A percentile compares a stretch with the other conserved stretches of the same genome.
phyloP scores from a whole-genome alignment of 352 stramenopile genomes.

The Bremia lactucae region DNA sequence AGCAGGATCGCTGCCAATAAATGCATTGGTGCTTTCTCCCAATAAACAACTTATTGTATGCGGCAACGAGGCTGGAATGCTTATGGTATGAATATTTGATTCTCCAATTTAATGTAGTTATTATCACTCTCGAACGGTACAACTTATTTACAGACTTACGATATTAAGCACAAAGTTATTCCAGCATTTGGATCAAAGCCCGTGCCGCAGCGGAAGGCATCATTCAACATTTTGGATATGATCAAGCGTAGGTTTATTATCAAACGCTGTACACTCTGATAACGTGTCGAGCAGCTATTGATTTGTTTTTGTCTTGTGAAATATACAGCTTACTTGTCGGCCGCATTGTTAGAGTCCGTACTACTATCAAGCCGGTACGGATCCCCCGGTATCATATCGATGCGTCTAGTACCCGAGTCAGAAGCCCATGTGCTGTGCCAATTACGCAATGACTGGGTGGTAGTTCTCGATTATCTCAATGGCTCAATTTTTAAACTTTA shows the following conservation, averaged over 20 bases:
- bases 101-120: neutral
- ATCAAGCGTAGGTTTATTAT: constrained; percentile 45
- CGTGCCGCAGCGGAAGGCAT: constrained; percentile 35
- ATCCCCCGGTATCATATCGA: constrained; percentile 30
- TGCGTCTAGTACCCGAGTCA: constrained; percentile 26
- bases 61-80: constrained; percentile 40
- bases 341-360: constrained; percentile 16
- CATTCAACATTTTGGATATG: constrained; percentile 32
- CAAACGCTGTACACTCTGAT: too few relatives aligned
- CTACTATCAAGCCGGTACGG: constrained; percentile 20
- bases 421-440: constrained; percentile 44
- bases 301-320: constrained; percentile 1
- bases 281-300: too few relatives aligned
- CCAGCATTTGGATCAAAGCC: constrained; percentile 56
- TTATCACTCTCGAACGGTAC: neutral
- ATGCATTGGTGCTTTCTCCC: constrained; percentile 29
- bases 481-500: constrained; percentile 40
- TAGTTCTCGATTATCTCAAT: constrained; percentile 36
- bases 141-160: constrained; percentile 34
- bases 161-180: constrained; percentile 48
- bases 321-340: constrained; percentile 20
- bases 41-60: constrained; percentile 46
- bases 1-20: constrained; percentile 37
- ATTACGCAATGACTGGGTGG: constrained; percentile 62
- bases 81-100: constrained; percentile 30